Evolutionary conservation across 108 stramenopile species (phyloP).

Genomic region (Skeletonema tropicum): DNA sequence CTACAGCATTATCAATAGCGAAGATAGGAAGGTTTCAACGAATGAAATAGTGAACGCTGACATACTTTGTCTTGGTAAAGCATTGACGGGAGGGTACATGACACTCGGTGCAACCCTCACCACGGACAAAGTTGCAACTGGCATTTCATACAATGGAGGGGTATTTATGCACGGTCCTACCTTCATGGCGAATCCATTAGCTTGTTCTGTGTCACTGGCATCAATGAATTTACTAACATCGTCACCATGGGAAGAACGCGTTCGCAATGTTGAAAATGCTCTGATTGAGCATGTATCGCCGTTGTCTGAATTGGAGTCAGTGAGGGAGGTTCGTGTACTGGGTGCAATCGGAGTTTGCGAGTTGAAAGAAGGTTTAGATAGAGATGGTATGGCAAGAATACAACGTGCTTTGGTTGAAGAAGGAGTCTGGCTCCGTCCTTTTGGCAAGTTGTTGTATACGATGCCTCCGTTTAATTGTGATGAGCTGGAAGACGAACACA

Average conservation of each 20-base stretch:
- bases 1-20: constrained; percentile 6
- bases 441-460: constrained; percentile 82
- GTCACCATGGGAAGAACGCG: constrained; percentile 57
- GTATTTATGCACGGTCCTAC: constrained; percentile 87
- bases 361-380: constrained; percentile 67
- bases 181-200: constrained; percentile 87
- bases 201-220: constrained; percentile 77
- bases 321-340: constrained; percentile 78
- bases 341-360: constrained; percentile 91
- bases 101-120: constrained; percentile 80
- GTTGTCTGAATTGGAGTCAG: constrained; percentile 55
- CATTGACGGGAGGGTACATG: constrained; percentile 85
- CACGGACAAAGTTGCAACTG: constrained; percentile 62
- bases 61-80: constrained; percentile 88
- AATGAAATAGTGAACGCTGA: constrained; percentile 60
- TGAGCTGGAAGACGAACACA: constrained; percentile 43
- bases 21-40: not conserved
- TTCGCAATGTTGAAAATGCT: constrained; percentile 57
- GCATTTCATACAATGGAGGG: constrained; percentile 60
- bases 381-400: constrained; percentile 53
- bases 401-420: constrained; percentile 63
- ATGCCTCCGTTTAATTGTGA: constrained; percentile 84
- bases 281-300: constrained; percentile 59
- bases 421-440: constrained; percentile 86
- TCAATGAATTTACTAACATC: constrained; percentile 57